A percentile compares a stretch with the other conserved stretches of the same genome.
Conservation (phyloP, 257 asterid species). For the Marsdenia floribunda region DNA sequence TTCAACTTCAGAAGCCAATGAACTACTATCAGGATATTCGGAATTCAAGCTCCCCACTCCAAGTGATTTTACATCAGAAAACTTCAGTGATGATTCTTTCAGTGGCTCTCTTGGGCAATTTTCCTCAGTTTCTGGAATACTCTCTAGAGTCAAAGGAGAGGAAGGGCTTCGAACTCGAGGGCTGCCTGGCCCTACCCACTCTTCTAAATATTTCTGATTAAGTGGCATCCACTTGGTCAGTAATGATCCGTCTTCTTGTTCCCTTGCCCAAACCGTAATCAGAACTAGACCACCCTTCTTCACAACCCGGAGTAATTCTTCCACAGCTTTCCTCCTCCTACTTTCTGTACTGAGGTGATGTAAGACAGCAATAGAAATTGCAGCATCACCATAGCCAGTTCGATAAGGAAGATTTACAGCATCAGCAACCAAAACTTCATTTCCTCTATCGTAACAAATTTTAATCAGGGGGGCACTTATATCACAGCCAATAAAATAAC, state of each 20-base stretch:
- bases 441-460: constrained; percentile 74
- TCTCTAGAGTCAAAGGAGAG: constrained; percentile 43
- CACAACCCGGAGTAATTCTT: constrained; percentile 76
- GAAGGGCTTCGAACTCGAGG: constrained; percentile 54
- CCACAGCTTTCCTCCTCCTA: constrained; percentile 83
- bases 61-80: constrained; percentile 21
- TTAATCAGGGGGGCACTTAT: constrained; percentile 71
- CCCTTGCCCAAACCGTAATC: constrained; percentile 98
- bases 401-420: constrained; percentile 90
- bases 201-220: constrained; percentile 59
- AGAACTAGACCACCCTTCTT: constrained; percentile 70
- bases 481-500: constrained; percentile 81
- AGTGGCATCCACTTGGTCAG: constrained; percentile 93
- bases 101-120: constrained; percentile 27
- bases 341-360: constrained; percentile 90
- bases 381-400: constrained; percentile 82
- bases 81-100: constrained; percentile 6
- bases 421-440: constrained; percentile 91
- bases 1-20: constrained; percentile 24
- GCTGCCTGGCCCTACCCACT: constrained; percentile 92
- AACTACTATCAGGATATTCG: constrained; percentile 13
- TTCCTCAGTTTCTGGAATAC: constrained; percentile 82
- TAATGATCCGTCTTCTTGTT: constrained; percentile 76
- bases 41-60: constrained; percentile 18
- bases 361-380: constrained; percentile 91